Percentiles rank a stretch among this genome's conserved stretches.
Evolutionary conservation across 805 yeast genomes (phyloP).

Genomic region (Candida incommunis): DNA sequence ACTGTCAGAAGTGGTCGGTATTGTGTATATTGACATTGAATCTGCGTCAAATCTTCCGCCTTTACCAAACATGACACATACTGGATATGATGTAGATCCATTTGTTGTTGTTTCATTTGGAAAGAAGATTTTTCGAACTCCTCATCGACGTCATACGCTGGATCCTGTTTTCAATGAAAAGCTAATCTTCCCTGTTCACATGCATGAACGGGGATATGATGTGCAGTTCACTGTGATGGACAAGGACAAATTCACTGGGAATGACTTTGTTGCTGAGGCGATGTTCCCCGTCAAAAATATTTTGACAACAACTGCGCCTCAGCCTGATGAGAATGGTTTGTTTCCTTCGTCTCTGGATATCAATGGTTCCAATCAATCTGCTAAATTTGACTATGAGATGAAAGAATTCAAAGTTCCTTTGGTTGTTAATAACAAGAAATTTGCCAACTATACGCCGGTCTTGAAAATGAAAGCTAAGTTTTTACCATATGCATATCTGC

Average conservation of each 20-base stretch:
- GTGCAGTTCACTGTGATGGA: conserved; percentile 66
- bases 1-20: conserved; percentile 34
- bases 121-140: conserved; percentile 70
- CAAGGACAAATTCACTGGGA: conserved; percentile 67
- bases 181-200: conserved; percentile 61
- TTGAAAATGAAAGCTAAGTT: conserved; percentile 49
- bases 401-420: conserved; percentile 24
- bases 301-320: conserved; percentile 17
- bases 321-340: conserved; percentile 15
- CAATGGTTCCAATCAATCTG: not conserved
- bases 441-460: conserved; percentile 33
- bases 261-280: conserved; percentile 67
- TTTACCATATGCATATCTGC: conserved; percentile 47
- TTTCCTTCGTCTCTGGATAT: conserved; percentile 2
- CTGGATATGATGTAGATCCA: conserved; percentile 92
- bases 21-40: conserved; percentile 60
- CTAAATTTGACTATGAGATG: conserved; percentile 3
- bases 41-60: conserved; percentile 73
- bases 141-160: conserved; percentile 68
- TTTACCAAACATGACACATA: conserved; percentile 48
- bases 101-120: conserved; percentile 88
- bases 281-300: conserved; percentile 42
- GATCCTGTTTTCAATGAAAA: conserved; percentile 75
- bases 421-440: conserved; percentile 13
- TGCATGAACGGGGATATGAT: conserved; percentile 50